Conservation (phyloP, 805 yeast genomes). For the Barnettozyma botsteinii region DNA sequence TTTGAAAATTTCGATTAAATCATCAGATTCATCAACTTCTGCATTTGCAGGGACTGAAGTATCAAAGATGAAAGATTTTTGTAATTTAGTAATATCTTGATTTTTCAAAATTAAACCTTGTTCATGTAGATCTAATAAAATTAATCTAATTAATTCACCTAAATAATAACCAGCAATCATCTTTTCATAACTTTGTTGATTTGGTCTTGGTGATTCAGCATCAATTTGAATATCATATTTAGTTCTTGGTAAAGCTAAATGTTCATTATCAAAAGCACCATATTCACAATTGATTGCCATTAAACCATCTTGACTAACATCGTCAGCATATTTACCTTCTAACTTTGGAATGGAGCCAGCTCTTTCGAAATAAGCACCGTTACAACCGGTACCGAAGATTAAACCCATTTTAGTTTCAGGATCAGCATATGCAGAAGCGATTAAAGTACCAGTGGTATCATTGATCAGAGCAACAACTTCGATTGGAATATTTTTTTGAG, state of each 20-base stretch:
- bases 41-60: slow-evolving; percentile 82
- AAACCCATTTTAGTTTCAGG: slow-evolving; percentile 88
- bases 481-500: slow-evolving; percentile 63
- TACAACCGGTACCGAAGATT: slow-evolving; percentile 96
- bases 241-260: slow-evolving; percentile 77
- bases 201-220: slow-evolving; percentile 87
- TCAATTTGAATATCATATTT: slow-evolving; percentile 80
- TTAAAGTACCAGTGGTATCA: slow-evolving; percentile 96
- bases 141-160: slow-evolving; percentile 85
- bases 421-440: slow-evolving; percentile 91
- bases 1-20: slow-evolving; percentile 67
- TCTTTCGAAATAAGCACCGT: slow-evolving; percentile 90
- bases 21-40: slow-evolving; percentile 85
- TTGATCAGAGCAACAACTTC: slow-evolving; percentile 88
- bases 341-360: slow-evolving; percentile 74
- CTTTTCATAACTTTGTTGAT: slow-evolving; percentile 93
- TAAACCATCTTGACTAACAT: slow-evolving; percentile 55
- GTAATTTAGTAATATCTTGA: slow-evolving; percentile 62
- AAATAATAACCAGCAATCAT: slow-evolving; percentile 96
- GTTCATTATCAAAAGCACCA: slow-evolving; percentile 96
- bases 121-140: slow-evolving; percentile 63
- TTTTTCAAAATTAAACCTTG: slow-evolving; percentile 61
- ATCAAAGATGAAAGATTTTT: slow-evolving; percentile 69
- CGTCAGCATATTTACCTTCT: slow-evolving; percentile 60
- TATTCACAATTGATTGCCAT: slow-evolving; percentile 99